Conservation (phyloP, 768 basidiomycete genomes). For the Boletus tylopilopsis region DNA sequence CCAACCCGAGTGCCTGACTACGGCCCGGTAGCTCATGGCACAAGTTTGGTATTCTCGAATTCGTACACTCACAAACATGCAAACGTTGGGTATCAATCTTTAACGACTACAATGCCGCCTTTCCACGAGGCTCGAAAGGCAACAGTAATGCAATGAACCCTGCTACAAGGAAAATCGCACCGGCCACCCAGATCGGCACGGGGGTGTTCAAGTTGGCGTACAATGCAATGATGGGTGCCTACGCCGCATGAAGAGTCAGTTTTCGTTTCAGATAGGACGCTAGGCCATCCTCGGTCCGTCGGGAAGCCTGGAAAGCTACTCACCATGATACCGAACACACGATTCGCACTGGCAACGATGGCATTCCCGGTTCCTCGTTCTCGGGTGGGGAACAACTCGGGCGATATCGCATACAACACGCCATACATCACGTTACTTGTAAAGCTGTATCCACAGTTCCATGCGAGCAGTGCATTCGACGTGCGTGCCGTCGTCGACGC, state of each 20-base stretch:
- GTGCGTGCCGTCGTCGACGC: conserved; percentile 53
- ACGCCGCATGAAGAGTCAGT: neutral
- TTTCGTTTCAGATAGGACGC: neutral
- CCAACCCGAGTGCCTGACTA: too few relatives aligned
- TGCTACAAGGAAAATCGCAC: conserved; percentile 47
- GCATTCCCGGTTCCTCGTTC: conserved; percentile 56
- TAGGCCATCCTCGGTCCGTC: too few relatives aligned
- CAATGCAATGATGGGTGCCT: conserved; percentile 50
- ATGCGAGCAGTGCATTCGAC: conserved; percentile 49
- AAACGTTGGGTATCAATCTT: neutral
- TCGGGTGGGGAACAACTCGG: conserved; percentile 53
- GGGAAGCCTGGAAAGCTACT: conserved; percentile 9
- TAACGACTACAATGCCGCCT: conserved; percentile 41
- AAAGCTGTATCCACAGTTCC: conserved; percentile 59
- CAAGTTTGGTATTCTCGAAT: too few relatives aligned
- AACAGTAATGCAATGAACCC: conserved; percentile 47
- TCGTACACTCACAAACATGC: too few relatives aligned
- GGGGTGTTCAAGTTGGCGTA: conserved; percentile 45
- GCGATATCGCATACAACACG: conserved; percentile 40
- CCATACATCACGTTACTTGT: conserved; percentile 57
- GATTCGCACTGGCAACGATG: conserved; percentile 48
- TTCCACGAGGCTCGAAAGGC: conserved; percentile 56
- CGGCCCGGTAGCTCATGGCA: too few relatives aligned
- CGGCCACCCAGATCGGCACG: conserved; percentile 54
- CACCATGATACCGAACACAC: conserved; percentile 59